Evolutionary conservation across 805 yeast genomes (phyloP).

Genomic region (Kluyveromyces lactis): DNA sequence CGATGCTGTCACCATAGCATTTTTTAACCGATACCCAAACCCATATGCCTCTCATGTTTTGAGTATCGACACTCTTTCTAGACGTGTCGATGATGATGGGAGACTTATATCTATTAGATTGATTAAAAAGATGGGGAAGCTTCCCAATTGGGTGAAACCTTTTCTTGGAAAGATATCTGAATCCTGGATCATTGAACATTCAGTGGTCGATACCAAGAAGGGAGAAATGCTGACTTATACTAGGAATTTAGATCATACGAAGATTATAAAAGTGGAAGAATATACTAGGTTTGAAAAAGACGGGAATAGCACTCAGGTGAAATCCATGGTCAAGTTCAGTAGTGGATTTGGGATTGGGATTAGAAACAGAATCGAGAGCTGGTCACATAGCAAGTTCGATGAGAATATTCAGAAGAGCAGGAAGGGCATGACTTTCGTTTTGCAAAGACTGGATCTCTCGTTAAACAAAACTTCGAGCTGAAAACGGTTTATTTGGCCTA

Average conservation of each 20-base stretch:
- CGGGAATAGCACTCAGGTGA: slow-evolving; percentile 36
- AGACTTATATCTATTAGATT: slow-evolving; percentile 63
- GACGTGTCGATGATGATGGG: slow-evolving; percentile 52
- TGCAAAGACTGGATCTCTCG: slow-evolving; percentile 45
- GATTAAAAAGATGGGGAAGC: slow-evolving; percentile 67
- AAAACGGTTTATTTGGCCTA: too few relatives aligned
- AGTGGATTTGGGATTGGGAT: slow-evolving; percentile 53
- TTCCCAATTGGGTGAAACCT: slow-evolving; percentile 74
- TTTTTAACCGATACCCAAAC: slow-evolving; percentile 61
- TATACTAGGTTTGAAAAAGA: slow-evolving; percentile 36
- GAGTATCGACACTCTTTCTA: slow-evolving; percentile 69
- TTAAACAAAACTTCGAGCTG: background rate
- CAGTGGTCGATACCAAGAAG: slow-evolving; percentile 56
- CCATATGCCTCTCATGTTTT: slow-evolving; percentile 83
- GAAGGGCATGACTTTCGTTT: slow-evolving; percentile 68
- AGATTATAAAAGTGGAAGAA: slow-evolving; percentile 73
- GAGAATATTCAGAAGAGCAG: slow-evolving; percentile 60
- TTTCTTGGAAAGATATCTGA: slow-evolving; percentile 62
- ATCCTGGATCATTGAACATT: slow-evolving; percentile 75
- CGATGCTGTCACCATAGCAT: slow-evolving; percentile 65
- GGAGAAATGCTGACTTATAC: slow-evolving; percentile 59
- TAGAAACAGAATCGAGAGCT: slow-evolving; percentile 66
- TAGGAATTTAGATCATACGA: slow-evolving; percentile 76
- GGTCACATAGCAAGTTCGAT: slow-evolving; percentile 67
- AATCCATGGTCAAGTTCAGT: slow-evolving; percentile 58